Percentiles rank a stretch among this genome's conserved stretches.
Conservation (phyloP, 1,139 yeast genomes). For the Pichia terricola region DNA sequence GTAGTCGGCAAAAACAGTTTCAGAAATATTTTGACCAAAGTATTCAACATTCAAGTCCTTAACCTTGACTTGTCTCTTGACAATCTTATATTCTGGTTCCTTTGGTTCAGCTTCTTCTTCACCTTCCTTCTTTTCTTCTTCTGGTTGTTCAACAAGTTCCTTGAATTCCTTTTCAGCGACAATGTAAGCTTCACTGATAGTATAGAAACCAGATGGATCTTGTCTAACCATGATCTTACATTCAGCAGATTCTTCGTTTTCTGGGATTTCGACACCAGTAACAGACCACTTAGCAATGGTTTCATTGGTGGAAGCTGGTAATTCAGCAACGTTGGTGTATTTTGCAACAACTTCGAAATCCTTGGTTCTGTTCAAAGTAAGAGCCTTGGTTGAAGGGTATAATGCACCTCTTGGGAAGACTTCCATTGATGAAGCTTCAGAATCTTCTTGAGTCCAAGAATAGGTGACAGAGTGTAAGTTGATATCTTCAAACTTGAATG, state of each 20-base stretch:
- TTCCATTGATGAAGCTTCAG: constrained; percentile 86
- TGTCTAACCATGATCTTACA: constrained; percentile 92
- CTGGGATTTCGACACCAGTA: constrained; percentile 73
- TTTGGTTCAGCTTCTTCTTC: constrained; percentile 15
- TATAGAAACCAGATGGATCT: constrained; percentile 94
- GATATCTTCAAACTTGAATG: constrained; percentile 94
- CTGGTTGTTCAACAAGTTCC: constrained; percentile 68
- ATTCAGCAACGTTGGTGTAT: constrained; percentile 66
- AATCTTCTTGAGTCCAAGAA: constrained; percentile 91
- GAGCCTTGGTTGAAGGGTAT: constrained; percentile 92
- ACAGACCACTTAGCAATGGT: constrained; percentile 78
- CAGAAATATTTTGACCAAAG: constrained; percentile 59
- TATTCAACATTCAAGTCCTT: constrained; percentile 57
- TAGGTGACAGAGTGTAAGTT: constrained; percentile 90
- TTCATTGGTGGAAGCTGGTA: constrained; percentile 63
- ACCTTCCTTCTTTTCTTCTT: constrained; percentile 33
- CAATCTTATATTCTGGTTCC: constrained; percentile 84
- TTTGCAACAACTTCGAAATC: constrained; percentile 83
- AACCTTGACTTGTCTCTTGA: constrained; percentile 91
- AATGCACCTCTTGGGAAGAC: constrained; percentile 92
- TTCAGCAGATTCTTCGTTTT: constrained; percentile 71
- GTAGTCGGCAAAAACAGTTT: constrained; percentile 44
- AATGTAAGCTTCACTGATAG: constrained; percentile 89
- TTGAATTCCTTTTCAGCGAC: constrained; percentile 86
- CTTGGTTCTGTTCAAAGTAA: constrained; percentile 84